phyloP scores from a whole-genome alignment of 768 basidiomycete species.

The Naematelia encephala region DNA sequence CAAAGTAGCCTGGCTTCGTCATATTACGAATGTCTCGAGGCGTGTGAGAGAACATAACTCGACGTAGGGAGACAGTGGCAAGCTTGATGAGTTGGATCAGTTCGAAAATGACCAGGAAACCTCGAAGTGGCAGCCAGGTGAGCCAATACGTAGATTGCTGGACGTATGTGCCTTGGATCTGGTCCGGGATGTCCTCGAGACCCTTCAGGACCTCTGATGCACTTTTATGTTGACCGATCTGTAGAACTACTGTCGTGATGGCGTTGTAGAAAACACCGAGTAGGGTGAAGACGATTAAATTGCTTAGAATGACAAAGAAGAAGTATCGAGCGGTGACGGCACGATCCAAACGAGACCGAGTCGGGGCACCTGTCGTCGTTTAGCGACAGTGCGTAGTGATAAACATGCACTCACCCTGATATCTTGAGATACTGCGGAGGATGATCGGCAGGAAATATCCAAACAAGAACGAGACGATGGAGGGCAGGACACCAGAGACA shows the following conservation, averaged over 20 bases:
- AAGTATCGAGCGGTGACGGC: constrained; percentile 90
- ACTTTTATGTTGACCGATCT: constrained; percentile 57
- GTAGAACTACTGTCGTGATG: constrained; percentile 52
- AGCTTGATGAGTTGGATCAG: constrained; percentile 92
- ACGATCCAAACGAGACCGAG: constrained; percentile 77
- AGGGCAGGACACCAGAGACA: constrained; percentile 88
- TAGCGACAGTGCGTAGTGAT: neutral
- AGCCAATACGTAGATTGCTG: constrained; percentile 84
- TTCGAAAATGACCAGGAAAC: constrained; percentile 91
- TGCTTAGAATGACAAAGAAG: constrained; percentile 87
- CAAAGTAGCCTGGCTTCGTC: constrained; percentile 45
- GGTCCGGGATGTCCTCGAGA: constrained; percentile 32
- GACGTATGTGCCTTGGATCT: constrained; percentile 83
- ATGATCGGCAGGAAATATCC: constrained; percentile 85
- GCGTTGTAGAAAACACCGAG: constrained; percentile 76
- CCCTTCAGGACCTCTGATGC: constrained; percentile 56
- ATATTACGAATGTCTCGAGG: constrained; percentile 51
- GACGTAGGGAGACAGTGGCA: constrained; percentile 52
- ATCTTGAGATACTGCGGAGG: constrained; percentile 76
- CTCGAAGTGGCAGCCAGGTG: constrained; percentile 90
- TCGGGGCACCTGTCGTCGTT: constrained; percentile 57
- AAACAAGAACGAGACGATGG: constrained; percentile 80
- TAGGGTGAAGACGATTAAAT: constrained; percentile 88
- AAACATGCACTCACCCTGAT: constrained; percentile 59
- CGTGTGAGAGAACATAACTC: constrained; percentile 50